Evolutionary conservation across 208 protist species (phyloP).

Genomic region (Trypanosoma avium): DNA sequence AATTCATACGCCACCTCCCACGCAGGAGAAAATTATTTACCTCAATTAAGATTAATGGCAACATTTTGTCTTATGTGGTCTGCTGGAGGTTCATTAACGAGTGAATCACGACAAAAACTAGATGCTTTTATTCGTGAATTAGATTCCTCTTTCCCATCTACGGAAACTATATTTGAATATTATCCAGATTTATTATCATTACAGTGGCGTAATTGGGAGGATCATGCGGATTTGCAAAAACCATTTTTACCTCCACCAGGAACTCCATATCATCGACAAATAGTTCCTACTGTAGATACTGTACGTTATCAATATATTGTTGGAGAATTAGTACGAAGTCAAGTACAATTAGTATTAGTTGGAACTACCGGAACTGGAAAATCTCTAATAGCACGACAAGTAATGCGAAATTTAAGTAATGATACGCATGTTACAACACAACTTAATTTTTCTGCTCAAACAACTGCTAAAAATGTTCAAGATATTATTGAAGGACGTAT

Average conservation of each 20-base stretch:
- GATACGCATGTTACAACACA: constrained; percentile 87
- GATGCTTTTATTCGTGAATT: constrained; percentile 94
- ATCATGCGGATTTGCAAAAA: constrained; percentile 87
- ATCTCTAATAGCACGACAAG: constrained; percentile 91
- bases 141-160: constrained; percentile 94
- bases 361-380: constrained; percentile 97
- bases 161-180: constrained; percentile 98
- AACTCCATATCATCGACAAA: constrained; percentile 94
- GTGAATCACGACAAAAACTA: constrained; percentile 90
- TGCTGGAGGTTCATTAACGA: constrained; percentile 92
- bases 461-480: constrained; percentile 92
- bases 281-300: constrained; percentile 98
- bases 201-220: constrained; percentile 94
- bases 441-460: constrained; percentile 97
- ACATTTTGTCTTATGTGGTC: constrained; percentile 97
- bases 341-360: constrained; percentile 92
- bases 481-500: constrained; percentile 96
- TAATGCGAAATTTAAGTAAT: constrained; percentile 77
- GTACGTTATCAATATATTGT: constrained; percentile 96
- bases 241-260: constrained; percentile 79
- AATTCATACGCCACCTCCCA: constrained; percentile 72
- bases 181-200: constrained; percentile 90
- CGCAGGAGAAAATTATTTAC: constrained; percentile 88
- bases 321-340: constrained; percentile 80
- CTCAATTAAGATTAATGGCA: constrained; percentile 94